Conservation (phyloP, 2,329 filamentous ascomycete species). For the Penicillium digitatum region DNA sequence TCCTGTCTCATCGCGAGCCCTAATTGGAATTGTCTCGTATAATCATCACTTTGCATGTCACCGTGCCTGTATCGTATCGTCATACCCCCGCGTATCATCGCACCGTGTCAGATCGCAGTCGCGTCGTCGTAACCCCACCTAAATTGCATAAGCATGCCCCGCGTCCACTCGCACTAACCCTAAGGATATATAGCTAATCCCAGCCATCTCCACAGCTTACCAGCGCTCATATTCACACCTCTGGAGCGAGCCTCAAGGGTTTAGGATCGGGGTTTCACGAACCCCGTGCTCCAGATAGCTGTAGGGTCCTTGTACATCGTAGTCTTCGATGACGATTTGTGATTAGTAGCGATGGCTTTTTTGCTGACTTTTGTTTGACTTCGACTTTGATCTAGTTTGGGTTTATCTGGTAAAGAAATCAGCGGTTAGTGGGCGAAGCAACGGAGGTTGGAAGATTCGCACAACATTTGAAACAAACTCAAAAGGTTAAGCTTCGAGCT, state of each 20-base stretch:
- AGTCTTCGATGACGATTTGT: not conserved
- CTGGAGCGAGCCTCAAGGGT: too few relatives aligned
- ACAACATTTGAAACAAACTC: not conserved
- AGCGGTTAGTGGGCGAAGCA: too few relatives aligned
- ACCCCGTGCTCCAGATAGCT: not conserved
- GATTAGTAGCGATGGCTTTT: not conserved
- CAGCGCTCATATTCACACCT: not conserved
- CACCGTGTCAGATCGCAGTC: not conserved
- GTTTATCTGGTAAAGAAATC: accelerated
- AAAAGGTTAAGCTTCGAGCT: slow-evolving; percentile 6
- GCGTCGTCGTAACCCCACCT: not conserved
- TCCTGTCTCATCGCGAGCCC: too few relatives aligned
- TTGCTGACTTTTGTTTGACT: not conserved
- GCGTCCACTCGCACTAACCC: not conserved
- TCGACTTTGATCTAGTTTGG: too few relatives aligned
- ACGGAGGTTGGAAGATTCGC: not conserved
- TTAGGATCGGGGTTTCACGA: not conserved
- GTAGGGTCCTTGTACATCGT: not conserved
- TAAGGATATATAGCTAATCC: not conserved
- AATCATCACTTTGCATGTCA: too few relatives aligned
- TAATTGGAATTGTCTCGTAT: not conserved
- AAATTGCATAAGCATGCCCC: not conserved
- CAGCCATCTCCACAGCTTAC: not conserved
- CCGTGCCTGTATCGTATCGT: not conserved
- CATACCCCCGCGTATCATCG: not conserved